Conservation (phyloP, 306 rosid species). For the Cucumis melo region DNA sequence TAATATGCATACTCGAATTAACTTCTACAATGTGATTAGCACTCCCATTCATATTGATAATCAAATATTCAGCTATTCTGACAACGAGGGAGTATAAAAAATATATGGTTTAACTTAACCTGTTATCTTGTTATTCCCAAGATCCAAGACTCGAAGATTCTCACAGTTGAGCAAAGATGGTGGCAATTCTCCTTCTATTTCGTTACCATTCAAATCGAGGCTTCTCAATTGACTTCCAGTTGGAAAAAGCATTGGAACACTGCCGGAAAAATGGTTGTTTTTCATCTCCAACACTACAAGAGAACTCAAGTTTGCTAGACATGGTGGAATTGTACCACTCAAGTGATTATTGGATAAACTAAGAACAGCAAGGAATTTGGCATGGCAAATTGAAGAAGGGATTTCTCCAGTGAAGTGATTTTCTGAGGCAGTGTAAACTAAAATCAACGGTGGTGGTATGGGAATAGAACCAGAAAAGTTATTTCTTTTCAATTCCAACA, state of each 20-base stretch:
- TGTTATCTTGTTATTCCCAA: background rate
- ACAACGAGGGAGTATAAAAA: too few species aligned
- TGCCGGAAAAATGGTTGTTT: background rate
- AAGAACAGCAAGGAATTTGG: background rate
- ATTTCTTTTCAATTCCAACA: slow-evolving; percentile 21
- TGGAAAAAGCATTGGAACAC: background rate
- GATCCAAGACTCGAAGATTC: background rate
- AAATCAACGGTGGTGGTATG: background rate
- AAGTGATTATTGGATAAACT: background rate
- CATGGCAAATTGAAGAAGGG: background rate
- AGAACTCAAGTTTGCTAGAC: background rate
- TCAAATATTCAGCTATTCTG: too few species aligned
- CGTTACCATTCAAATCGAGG: background rate
- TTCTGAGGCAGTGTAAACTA: background rate
- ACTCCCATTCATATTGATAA: too few species aligned
- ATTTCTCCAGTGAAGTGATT: background rate
- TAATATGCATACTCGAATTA: too few species aligned
- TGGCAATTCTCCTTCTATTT: background rate
- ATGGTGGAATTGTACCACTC: background rate
- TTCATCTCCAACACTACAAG: background rate
- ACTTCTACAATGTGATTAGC: too few species aligned
- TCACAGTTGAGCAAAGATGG: background rate
- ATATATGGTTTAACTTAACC: background rate
- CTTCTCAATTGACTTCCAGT: background rate
- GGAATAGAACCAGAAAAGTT: slow-evolving; percentile 18